Conservation (phyloP, 208 protist genomes). For the Vickermania spadyakhi region DNA sequence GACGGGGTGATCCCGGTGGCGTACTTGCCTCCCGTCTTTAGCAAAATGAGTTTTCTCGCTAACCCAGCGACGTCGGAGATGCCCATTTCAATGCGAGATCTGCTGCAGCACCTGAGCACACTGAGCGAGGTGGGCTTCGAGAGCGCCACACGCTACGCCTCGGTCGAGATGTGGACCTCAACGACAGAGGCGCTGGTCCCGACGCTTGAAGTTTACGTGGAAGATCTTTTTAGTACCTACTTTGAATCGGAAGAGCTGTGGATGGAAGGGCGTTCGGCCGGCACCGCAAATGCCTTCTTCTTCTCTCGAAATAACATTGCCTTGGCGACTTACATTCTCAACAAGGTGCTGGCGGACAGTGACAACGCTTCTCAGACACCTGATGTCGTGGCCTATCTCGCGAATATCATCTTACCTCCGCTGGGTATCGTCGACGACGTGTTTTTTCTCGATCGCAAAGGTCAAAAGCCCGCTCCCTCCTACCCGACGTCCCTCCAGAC, state of each 20-base stretch:
- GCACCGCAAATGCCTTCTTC: constrained; percentile 13
- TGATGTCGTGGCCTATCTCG: constrained; percentile 29
- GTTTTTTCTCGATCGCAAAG: constrained; percentile 30
- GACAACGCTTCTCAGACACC: constrained; percentile 4
- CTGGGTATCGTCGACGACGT: constrained; percentile 25
- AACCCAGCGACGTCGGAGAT: not conserved
- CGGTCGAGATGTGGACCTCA: not conserved
- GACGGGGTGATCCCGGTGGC: constrained; percentile 19
- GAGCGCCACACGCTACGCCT: not conserved
- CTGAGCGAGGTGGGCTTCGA: constrained; percentile 28
- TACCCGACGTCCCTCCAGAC: constrained; percentile 12
- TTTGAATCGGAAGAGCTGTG: not conserved
- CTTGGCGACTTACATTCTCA: constrained; percentile 39
- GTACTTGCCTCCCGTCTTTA: constrained; percentile 26
- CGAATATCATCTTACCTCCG: constrained; percentile 22
- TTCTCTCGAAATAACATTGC: constrained; percentile 50
- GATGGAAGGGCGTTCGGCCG: constrained; percentile 2
- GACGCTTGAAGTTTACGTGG: not conserved
- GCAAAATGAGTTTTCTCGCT: not conserved
- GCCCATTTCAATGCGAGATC: constrained; percentile 20
- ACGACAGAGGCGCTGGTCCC: not conserved
- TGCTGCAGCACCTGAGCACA: constrained; percentile 51
- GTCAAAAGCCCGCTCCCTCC: constrained; percentile 7
- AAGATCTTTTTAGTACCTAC: not conserved
- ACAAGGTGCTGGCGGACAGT: constrained; percentile 18